Evolutionary conservation across 2,329 filamentous ascomycete species (phyloP).

Genomic region (Aspergillus intermedius): DNA sequence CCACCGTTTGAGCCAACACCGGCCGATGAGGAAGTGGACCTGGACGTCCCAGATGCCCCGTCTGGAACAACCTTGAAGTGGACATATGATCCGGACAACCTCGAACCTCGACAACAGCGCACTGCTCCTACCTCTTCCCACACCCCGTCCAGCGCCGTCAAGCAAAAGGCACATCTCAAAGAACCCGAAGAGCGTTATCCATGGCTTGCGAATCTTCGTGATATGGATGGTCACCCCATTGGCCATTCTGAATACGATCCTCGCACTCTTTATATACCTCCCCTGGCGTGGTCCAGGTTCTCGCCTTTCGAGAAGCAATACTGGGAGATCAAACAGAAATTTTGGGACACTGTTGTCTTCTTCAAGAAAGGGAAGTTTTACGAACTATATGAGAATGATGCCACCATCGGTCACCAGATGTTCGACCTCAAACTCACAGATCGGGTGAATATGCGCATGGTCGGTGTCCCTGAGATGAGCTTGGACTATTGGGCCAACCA

Average conservation of each 20-base stretch:
- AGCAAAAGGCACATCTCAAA: slow-evolving; percentile 66
- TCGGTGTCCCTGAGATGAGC: slow-evolving; percentile 91
- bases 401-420: slow-evolving; percentile 88
- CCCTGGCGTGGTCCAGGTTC: slow-evolving; percentile 70
- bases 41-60: slow-evolving; percentile 48
- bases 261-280: slow-evolving; percentile 83
- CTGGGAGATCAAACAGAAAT: slow-evolving; percentile 98
- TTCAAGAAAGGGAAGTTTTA: slow-evolving; percentile 99
- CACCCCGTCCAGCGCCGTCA: slow-evolving; percentile 32
- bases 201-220: slow-evolving; percentile 80
- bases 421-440: slow-evolving; percentile 98
- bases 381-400: slow-evolving; percentile 96
- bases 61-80: slow-evolving; percentile 76
- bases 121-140: slow-evolving; percentile 32
- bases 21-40: slow-evolving; percentile 49
- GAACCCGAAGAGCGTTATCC: slow-evolving; percentile 82
- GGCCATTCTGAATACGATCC: slow-evolving; percentile 86
- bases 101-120: slow-evolving; percentile 46
- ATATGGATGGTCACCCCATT: slow-evolving; percentile 73
- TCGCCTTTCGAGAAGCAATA: slow-evolving; percentile 97
- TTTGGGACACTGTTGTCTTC: slow-evolving; percentile 96
- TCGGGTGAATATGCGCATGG: slow-evolving; percentile 99
- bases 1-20: slow-evolving; percentile 45
- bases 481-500: slow-evolving; percentile 97
- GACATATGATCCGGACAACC: slow-evolving; percentile 62